A percentile compares a stretch with the other conserved stretches of the same genome.
These are phyloP conservation scores for Solanum microdontum DNA, from an alignment of 257 asterid genomes.

Conservation along the genomic window DNA sequence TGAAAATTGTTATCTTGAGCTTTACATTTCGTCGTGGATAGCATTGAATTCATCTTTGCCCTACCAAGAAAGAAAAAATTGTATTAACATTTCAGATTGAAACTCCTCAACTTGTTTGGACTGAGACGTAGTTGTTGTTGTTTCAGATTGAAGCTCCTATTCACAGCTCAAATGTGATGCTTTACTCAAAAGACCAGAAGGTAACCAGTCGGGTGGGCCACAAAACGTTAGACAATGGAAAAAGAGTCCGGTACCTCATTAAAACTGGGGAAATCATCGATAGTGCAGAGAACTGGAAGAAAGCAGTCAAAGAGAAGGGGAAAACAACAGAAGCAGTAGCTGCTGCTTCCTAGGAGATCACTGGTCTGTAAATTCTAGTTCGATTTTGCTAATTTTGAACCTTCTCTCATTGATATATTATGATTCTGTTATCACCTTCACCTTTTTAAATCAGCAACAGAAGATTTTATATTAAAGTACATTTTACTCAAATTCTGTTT, in stretches of 20 bases:
- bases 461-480: neutral
- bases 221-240: slow-evolving; percentile 70
- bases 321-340: slow-evolving; percentile 33
- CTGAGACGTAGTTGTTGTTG: neutral
- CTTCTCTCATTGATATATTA: neutral
- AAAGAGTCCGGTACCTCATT: slow-evolving; percentile 76
- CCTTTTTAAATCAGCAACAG: neutral
- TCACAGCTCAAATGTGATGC: slow-evolving; percentile 99
- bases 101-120: slow-evolving; percentile 18
- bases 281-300: slow-evolving; percentile 85
- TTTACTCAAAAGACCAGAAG: slow-evolving; percentile 68
- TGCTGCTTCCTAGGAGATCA: slow-evolving; percentile 36
- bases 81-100: slow-evolving; percentile 40
- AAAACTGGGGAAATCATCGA: slow-evolving; percentile 92
- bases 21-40: neutral
- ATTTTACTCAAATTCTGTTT: neutral
- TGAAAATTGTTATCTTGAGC: neutral
- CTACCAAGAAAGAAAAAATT: neutral
- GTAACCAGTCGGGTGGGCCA: slow-evolving; percentile 90
- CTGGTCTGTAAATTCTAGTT: slow-evolving; percentile 7
- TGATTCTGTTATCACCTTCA: neutral
- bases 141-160: slow-evolving; percentile 87
- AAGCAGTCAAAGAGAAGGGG: slow-evolving; percentile 40
- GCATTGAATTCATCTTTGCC: neutral
- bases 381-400: neutral